Conservation (phyloP, 441 rosid species). For the Theobroma grandiflorum region DNA sequence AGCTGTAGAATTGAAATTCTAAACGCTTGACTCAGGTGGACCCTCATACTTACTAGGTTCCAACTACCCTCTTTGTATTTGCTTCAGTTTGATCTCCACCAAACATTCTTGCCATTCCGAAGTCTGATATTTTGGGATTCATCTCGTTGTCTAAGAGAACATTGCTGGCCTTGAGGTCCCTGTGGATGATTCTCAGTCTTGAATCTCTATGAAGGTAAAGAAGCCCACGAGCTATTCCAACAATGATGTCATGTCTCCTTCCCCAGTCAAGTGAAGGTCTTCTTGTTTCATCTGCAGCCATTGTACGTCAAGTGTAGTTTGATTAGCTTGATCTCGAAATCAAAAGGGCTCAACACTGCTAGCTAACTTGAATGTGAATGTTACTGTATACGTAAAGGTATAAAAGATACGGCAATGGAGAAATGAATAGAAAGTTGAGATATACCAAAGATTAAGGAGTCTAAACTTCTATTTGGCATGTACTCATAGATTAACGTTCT, state of each 20-base stretch:
- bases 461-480: constrained; percentile 46
- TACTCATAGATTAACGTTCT: constrained; percentile 49
- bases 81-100: constrained; percentile 33
- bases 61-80: constrained; percentile 46
- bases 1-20: not conserved
- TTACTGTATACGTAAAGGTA: not conserved
- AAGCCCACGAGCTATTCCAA: constrained; percentile 45
- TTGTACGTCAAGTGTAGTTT: not conserved
- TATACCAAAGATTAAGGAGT: constrained; percentile 34
- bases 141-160: constrained; percentile 52
- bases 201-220: constrained; percentile 53
- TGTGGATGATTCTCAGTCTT: constrained; percentile 47
- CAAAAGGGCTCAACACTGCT: not conserved
- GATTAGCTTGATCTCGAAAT: not conserved
- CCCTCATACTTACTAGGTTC: constrained; percentile 46
- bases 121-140: constrained; percentile 64
- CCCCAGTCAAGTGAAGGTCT: constrained; percentile 34
- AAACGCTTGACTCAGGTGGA: not conserved
- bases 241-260: constrained; percentile 34
- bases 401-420: not conserved
- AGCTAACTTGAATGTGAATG: not conserved
- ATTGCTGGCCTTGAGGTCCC: constrained; percentile 59
- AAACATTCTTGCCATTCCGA: constrained; percentile 61
- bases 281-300: constrained; percentile 25
- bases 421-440: not conserved